phyloP scores from a whole-genome alignment of 2,329 filamentous ascomycete species.

The Ophiostoma perfectum region DNA sequence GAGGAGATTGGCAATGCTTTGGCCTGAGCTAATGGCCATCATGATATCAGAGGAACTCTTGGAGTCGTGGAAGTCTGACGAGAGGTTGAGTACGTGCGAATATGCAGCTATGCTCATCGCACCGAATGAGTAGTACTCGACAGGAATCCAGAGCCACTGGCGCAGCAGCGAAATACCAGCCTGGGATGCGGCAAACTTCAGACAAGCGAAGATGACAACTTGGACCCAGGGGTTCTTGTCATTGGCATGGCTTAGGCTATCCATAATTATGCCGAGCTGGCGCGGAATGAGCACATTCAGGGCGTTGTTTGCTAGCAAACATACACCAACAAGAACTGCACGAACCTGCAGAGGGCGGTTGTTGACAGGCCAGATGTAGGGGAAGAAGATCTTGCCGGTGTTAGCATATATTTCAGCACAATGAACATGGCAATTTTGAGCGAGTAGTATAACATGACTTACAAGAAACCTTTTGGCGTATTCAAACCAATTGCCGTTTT shows the following conservation, averaged over 20 bases:
- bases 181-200: conserved; percentile 50
- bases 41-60: conserved; percentile 56
- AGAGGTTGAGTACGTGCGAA: conserved; percentile 55
- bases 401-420: conserved; percentile 11
- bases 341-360: conserved; percentile 62
- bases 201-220: conserved; percentile 46
- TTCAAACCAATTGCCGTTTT: conserved; percentile 69
- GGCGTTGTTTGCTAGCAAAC: conserved; percentile 63
- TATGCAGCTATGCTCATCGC: conserved; percentile 51
- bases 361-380: conserved; percentile 71
- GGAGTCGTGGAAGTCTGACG: conserved; percentile 57
- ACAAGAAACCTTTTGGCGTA: conserved; percentile 69
- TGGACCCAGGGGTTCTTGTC: conserved; percentile 48
- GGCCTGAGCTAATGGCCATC: conserved; percentile 51
- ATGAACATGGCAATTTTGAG: not conserved
- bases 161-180: conserved; percentile 50
- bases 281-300: conserved; percentile 74
- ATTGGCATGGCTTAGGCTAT: conserved; percentile 54
- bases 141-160: conserved; percentile 53
- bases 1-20: conserved; percentile 50
- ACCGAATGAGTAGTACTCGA: conserved; percentile 53
- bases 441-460: conserved; percentile 25
- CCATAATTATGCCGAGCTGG: conserved; percentile 72
- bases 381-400: conserved; percentile 58
- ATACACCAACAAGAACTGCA: conserved; percentile 59